Percentiles rank a stretch among this genome's conserved stretches.
These are phyloP conservation scores for Edaphochlamys debaryana DNA, from an alignment of 139 green algal genomes.

Conservation along the genomic window DNA sequence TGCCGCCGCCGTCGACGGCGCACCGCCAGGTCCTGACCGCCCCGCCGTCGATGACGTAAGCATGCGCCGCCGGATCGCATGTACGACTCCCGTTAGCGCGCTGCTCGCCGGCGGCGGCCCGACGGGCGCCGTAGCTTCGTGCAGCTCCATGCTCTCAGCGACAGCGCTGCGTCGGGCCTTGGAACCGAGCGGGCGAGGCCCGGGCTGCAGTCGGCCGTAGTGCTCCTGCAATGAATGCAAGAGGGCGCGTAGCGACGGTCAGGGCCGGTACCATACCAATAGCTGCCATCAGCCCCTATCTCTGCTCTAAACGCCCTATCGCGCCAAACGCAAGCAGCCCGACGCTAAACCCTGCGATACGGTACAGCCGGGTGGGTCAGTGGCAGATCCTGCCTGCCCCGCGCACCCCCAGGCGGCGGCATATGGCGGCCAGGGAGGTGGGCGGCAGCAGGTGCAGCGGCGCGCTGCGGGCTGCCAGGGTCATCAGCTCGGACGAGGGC, in stretches of 20 bases:
- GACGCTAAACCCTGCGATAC: no score
- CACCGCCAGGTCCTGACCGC: not conserved
- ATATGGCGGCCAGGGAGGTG: constrained; percentile 14
- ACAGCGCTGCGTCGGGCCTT: not conserved
- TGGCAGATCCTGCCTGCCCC: no score
- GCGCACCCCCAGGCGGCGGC: not conserved
- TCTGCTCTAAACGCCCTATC: no score
- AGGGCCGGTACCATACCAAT: no score
- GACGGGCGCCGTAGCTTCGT: no score
- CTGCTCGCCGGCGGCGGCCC: no score
- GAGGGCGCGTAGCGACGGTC: no score
- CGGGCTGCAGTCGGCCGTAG: not conserved
- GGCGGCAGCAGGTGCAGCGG: constrained; percentile 38
- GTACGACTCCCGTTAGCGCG: no score
- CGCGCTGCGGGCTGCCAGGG: constrained; percentile 1
- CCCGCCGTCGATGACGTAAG: not conserved
- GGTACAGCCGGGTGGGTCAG: no score
- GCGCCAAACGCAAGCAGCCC: no score
- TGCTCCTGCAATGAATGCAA: no score
- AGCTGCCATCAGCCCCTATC: no score
- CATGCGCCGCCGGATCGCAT: constrained; percentile 7
- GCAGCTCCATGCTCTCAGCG: not conserved
- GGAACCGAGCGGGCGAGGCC: not conserved
- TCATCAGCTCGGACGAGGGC: constrained; percentile 24
- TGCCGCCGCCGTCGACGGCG: not conserved